Conservation (phyloP, 1,284 basidiomycete genomes). For the Apiotrichum brassicae region DNA sequence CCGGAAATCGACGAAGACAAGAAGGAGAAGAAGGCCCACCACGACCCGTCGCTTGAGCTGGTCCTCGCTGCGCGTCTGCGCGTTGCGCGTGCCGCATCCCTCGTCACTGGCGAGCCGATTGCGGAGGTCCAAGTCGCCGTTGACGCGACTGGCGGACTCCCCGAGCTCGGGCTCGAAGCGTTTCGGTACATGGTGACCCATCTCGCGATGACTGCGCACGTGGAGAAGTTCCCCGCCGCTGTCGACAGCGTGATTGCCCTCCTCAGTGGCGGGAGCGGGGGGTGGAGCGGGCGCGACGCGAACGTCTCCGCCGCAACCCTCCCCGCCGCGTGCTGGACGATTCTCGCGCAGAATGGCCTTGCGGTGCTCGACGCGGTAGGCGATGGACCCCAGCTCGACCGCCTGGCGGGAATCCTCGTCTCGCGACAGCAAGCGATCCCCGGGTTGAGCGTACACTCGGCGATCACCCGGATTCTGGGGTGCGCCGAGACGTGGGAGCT, state of each 20-base stretch:
- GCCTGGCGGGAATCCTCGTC: conserved; percentile 3
- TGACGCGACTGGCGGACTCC: not conserved
- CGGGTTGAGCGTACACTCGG: not conserved
- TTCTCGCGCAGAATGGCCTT: conserved; percentile 20
- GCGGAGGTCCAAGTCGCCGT: not conserved
- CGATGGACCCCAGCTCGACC: conserved; percentile 10
- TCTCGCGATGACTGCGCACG: conserved; percentile 7
- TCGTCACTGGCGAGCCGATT: not conserved
- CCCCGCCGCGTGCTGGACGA: conserved; percentile 21
- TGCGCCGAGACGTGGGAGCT: conserved; percentile 18
- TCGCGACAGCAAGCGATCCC: not conserved
- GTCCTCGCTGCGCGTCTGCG: conserved; percentile 11
- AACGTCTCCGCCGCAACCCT: conserved; percentile 7
- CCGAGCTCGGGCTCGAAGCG: conserved; percentile 12
- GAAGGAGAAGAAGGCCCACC: conserved; percentile 11
- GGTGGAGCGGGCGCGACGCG: conserved; percentile 13
- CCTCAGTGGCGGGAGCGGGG: not conserved
- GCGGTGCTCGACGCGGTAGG: conserved; percentile 15
- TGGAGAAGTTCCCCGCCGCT: not conserved
- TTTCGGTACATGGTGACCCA: conserved; percentile 13
- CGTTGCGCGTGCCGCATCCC: conserved; percentile 7
- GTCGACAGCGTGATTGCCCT: conserved; percentile 11
- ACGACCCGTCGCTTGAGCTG: conserved; percentile 1
- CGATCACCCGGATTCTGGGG: conserved; percentile 5
- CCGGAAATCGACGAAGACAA: not conserved